Percentiles rank a stretch among this genome's conserved stretches.
phyloP scores from a whole-genome alignment of 2,329 filamentous ascomycete genomes.

The Colletotrichum chlorophyti region DNA sequence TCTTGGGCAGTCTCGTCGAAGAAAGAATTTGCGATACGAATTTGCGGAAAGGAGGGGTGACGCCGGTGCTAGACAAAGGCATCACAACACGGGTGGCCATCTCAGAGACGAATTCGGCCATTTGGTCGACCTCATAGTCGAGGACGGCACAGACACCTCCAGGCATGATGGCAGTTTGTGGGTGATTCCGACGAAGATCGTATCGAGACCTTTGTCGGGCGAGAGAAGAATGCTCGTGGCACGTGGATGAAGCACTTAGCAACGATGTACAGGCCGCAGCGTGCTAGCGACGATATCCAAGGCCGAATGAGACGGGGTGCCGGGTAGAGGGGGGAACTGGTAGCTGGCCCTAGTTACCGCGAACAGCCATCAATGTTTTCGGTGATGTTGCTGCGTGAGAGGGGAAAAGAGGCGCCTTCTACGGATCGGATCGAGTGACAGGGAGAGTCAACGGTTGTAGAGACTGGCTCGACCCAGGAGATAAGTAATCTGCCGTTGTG shows the following conservation, averaged over 20 bases:
- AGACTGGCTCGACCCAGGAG: neutral
- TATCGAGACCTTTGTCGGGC: constrained; percentile 47
- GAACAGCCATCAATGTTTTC: constrained; percentile 27
- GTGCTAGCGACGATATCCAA: constrained; percentile 5
- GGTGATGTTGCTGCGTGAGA: neutral
- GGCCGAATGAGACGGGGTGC: neutral
- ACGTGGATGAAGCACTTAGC: constrained; percentile 3
- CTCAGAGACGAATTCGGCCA: constrained; percentile 94
- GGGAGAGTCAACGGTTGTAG: neutral
- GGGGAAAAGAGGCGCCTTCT: neutral
- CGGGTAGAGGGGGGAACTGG: constrained; percentile 4
- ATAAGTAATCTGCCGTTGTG: neutral
- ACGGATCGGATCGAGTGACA: neutral
- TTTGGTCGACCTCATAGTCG: constrained; percentile 95
- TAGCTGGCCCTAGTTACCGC: constrained; percentile 16
- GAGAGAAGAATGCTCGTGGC: constrained; percentile 21
- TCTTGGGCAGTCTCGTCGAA: constrained; percentile 87
- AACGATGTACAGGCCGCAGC: neutral
- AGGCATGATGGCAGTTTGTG: constrained; percentile 58
- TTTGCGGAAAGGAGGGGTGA: constrained; percentile 82
- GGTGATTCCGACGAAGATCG: constrained; percentile 47
- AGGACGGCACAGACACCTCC: constrained; percentile 92
- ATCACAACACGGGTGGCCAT: constrained; percentile 73
- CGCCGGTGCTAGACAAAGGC: constrained; percentile 48
- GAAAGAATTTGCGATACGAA: constrained; percentile 91